Evolutionary conservation across 108 stramenopile genomes (phyloP), one percentile per base, ranked within the genome.

Genomic region (Cyclostephanos invisitatus): DNA sequence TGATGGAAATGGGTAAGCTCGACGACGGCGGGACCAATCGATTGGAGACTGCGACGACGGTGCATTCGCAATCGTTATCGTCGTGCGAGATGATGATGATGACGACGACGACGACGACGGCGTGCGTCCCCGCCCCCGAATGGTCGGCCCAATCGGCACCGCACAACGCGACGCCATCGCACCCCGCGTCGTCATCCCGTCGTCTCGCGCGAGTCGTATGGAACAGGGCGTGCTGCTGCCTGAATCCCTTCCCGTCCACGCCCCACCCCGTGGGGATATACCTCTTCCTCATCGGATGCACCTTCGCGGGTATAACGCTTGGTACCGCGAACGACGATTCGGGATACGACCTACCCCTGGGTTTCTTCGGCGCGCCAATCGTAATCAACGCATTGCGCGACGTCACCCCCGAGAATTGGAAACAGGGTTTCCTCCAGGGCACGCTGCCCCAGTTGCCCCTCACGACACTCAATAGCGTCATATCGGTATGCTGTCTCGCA

Each of bases 371-470:
- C 12, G 85, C 85, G 2, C 77, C 85, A 0, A 57, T 92, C 6
- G 68, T 75, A 7, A 64, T 82, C 5, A 82, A 83, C 67, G 86
- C 91, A 7, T 46, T 94, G 17, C 35, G 75, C 7, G 74, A 65
- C 36, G 76, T 83, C 15, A 77, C 84, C 12, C 64, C 70, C 40
- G 21, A 75, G 9, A 86, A 91, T 70, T 91, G 89, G 85, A 78
- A 74, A 65, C 63, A 66, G 22, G 93, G 93, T 5, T 86, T 95
- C 44, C 53, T 90, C 32, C 68, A 88, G 17, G 89, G 88, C 10
- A 86, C 90, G 27, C 42, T 95, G 49, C 89, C 94, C 2, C 94
- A 95, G 70, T 54, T 95, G 21, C 94, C 94, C 0, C 68, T 95
- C 22, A 92, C 94, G 7, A 89, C 89, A 2, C 74, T 95, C 28